Evolutionary conservation across 768 basidiomycete species (phyloP), one percentile per base, ranked within the genome.

Genomic region (Calvatia gigantea): DNA sequence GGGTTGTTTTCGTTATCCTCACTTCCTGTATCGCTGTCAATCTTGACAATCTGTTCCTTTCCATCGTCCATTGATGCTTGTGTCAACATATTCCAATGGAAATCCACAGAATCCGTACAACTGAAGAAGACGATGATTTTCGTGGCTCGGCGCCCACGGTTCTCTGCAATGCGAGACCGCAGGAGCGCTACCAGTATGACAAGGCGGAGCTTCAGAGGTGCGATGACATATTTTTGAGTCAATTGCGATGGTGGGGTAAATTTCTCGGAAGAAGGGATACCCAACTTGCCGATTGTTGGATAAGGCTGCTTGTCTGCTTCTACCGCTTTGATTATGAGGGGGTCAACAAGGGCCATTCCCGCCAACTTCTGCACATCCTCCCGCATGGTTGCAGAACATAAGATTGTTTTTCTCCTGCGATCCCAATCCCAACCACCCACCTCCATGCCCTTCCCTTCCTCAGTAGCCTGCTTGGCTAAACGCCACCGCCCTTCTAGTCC

Each of bases 91-190:
- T 79, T 82, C 92, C 93, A 98, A 66, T 96, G 94, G 64, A 93
- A 98, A 68, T 99, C 96, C 15, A 99, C 97, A 2, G 97, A 95
- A 70, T 98, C 96, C 4, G 94, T 98, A 64, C 94, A 98, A 62
- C 91, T 96, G 58, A 99, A 74, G 71, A 99, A 99, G 4, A 99
- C 93, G 44, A 99, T 93, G 53, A 97, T 83, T 69, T 91, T 93
- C 38, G 78, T 77, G 9, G 81, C 81, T 38, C 75, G 74, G 28
- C 68, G 76, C 38, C 70, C 69, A 61, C 75, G 76, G 21, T 81
- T 75, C 68, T 86, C 82, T 4, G 86, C 74, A 27, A 94, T 75
- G n/a, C 96, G 75, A 5, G 84, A 82, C 21, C 97, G 86, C 21
- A 98, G 74, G 9, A 98, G 77, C 3, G 96, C 88, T 29, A 98